phyloP scores from a whole-genome alignment of 139 green algal genomes.

The Chlorella sp. region DNA sequence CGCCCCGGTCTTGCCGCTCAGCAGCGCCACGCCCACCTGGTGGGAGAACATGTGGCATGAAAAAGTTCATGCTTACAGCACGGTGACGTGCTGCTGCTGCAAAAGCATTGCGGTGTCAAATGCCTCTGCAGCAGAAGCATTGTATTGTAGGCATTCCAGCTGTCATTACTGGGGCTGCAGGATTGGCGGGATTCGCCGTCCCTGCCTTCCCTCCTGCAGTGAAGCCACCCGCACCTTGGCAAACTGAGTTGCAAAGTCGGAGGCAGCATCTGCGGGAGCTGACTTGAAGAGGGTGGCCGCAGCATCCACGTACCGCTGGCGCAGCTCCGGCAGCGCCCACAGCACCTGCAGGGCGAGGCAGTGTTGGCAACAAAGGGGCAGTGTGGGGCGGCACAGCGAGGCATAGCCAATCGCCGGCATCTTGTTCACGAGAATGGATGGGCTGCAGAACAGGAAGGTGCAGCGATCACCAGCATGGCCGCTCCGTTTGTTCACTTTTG shows the following conservation, averaged over 20 bases:
- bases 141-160: too few relatives aligned
- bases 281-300: conserved; percentile 60
- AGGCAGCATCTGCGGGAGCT: conserved; percentile 58
- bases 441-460: too few relatives aligned
- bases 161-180: too few relatives aligned
- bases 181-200: too few relatives aligned
- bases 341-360: conserved; percentile 85
- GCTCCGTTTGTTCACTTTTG: too few relatives aligned
- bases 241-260: conserved; percentile 81
- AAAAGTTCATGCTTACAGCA: not conserved
- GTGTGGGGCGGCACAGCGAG: not conserved
- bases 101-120: too few relatives aligned
- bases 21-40: conserved; percentile 80
- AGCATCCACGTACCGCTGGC: conserved; percentile 65
- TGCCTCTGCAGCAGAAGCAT: too few relatives aligned
- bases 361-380: too few relatives aligned
- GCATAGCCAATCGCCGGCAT: not conserved
- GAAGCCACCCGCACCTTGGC: conserved; percentile 13
- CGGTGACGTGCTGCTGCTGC: too few relatives aligned
- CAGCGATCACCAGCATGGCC: too few relatives aligned
- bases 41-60: not conserved
- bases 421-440: too few relatives aligned
- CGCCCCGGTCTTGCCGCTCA: conserved; percentile 63
- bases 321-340: conserved; percentile 80
- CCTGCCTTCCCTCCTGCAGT: too few relatives aligned